Base-by-base conservation (phyloP, 768 basidiomycete species). In the Leccinellum luteum region DNA sequence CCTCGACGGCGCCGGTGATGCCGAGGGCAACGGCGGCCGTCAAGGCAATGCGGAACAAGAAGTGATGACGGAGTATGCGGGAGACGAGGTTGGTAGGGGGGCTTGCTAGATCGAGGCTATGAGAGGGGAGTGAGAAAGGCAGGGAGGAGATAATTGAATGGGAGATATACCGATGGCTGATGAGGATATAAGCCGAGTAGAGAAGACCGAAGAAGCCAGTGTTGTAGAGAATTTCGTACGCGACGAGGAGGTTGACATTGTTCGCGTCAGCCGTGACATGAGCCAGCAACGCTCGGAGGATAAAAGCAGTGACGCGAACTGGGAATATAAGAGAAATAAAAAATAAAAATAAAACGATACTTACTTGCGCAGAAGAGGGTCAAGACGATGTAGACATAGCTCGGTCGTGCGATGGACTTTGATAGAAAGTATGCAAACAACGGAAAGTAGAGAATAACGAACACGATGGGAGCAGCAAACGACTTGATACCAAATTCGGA, bases 171-270 rank as follows among this genome's bases (percentile, higher is more conserved):
- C 71, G 66, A 19, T 67, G 66, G 2, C 62, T 51, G 54, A 69
- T 62, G 34, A 75, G 69, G 47, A 59, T 63, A 25, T 71, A 73
- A 3, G 67, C 65, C 0, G 70, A 75, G 60, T 66, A 68, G 47
- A 68, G 53, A 1, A 69, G 12, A 48, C 67, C 61, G 31, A 73
- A 75, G 68, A 75, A 74, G 28, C 73, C 73, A 1, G 62, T 64
- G 59, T 69, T 73, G 63, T 75, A 75, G 17, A 76, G 41, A 55
- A 75, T 64, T 54, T 65, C 56, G 19, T 69, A 68, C 15, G 74
- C 67, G 28, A 74, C 52, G 23, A 72, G 27, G 10, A 69, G 10
- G 48, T 65, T 30, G 31, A 65, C 0, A 21, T 69, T 64, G 23
- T 70, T 13, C 1, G 60, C 67, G 6, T 68, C 70, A 23, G 66